Conservation (phyloP, 192 early-diverging fungal species). For the Backusella liffmaniae region DNA sequence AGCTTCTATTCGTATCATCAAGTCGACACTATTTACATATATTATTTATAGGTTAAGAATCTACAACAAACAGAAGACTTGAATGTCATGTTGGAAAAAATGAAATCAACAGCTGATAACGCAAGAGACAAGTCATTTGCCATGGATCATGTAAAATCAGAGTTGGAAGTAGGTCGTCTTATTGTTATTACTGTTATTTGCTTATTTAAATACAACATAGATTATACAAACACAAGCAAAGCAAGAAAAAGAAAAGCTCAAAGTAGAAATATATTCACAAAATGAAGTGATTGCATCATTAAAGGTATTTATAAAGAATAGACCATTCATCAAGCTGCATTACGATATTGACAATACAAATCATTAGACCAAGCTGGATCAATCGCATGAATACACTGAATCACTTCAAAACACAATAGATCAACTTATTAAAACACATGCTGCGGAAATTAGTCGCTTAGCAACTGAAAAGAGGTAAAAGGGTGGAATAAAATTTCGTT, state of each 20-base stretch:
- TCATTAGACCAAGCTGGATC: not conserved
- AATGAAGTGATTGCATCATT: not conserved
- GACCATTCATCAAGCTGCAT: too few species aligned
- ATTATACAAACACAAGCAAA: not conserved
- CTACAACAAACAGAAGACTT: slow-evolving; percentile 25
- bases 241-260: not conserved
- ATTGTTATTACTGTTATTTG: not conserved
- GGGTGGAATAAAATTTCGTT: not conserved
- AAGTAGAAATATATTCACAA: not conserved
- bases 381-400: slow-evolving; percentile 16
- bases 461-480: slow-evolving; percentile 7
- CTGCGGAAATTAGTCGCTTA: slow-evolving; percentile 9
- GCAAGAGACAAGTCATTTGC: slow-evolving; percentile 26
- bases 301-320: not conserved
- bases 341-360: too few species aligned
- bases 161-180: slow-evolving; percentile 4
- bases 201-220: not conserved
- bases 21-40: not conserved
- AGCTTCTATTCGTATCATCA: not conserved
- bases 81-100: slow-evolving; percentile 30
- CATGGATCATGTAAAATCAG: slow-evolving; percentile 9
- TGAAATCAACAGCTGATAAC: slow-evolving; percentile 24
- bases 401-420: slow-evolving; percentile 18
- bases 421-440: slow-evolving; percentile 18
- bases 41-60: slow-evolving; percentile 5